Base-by-base conservation (phyloP, 345 rosid species). In the Eucalyptus decipiens region DNA sequence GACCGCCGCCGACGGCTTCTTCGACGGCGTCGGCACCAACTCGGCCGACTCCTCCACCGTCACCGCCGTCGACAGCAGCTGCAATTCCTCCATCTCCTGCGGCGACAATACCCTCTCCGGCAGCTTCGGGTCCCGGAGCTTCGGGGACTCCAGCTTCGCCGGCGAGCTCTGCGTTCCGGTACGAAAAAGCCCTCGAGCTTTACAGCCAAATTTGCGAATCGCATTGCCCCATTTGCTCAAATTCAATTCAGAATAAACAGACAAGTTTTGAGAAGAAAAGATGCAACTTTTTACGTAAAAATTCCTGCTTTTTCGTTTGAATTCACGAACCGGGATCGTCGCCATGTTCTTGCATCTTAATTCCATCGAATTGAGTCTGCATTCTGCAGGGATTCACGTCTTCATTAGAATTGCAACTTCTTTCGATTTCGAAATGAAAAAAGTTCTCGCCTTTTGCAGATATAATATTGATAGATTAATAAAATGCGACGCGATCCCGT, bases 91-190 rank as follows among this genome's bases (percentile, higher is more conserved):
- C 85, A 88, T 90, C 72, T 93, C 95, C 89, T 91, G 93, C 50
- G 92, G 91, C 5, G 90, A 93, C 26, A 90, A 90, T 87, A 83
- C 88, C 60, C 86, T 87, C 85, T 86, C 88, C 60, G 90, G 90
- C 45, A 86, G 42, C 60, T 47, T 87, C 76, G 89, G 91, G 42
- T 90, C 90, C 80, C 93, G 90, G 47, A 91, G 92, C 90, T 88
- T 91, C 90, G 93, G 89, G 51, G 94, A 91, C 80, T 91, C 93
- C 87, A 92, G 92, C 48, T 92, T 93, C 91, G 91, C 94, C 87
- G 88, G 93, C 89, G 98, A 95, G 88, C 94, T 96, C 80, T 94
- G 94, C 91, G 95, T 95, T 88, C 98, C 97, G 95, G 98, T 96
- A 91, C 89, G 49, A 43, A 34, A 86, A 28, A 40, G 69, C 47